Conservation (phyloP, 176 grass and related monocot genomes). For the Typha latifolia region DNA sequence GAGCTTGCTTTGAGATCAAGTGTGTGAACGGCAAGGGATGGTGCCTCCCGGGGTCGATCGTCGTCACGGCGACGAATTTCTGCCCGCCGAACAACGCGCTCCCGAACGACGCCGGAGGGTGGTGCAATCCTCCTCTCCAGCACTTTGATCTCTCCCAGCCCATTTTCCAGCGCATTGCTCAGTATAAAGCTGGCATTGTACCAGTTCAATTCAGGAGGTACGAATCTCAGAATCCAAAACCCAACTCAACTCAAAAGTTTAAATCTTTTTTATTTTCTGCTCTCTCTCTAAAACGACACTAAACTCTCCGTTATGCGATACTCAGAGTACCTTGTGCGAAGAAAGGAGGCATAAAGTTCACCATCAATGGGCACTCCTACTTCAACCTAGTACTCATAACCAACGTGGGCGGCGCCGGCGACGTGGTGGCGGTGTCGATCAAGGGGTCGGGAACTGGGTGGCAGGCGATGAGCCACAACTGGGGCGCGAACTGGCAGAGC, state of each 20-base stretch:
- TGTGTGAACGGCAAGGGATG: background rate
- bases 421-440: constrained; percentile 17
- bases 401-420: constrained; percentile 22
- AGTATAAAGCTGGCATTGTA: constrained; percentile 18
- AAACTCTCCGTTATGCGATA: background rate
- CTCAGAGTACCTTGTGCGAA: constrained; percentile 8
- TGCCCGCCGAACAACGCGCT: constrained; percentile 16
- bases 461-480: constrained; percentile 26
- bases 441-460: constrained; percentile 16
- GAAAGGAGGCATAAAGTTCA: constrained; percentile 9
- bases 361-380: constrained; percentile 21
- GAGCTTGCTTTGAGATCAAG: constrained; percentile 17
- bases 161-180: constrained; percentile 10
- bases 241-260: no score
- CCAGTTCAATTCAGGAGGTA: constrained; percentile 12
- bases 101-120: constrained; percentile 2
- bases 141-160: constrained; percentile 19
- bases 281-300: background rate
- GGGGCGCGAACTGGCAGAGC: constrained; percentile 29
- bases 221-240: background rate
- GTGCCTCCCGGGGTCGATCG: constrained; percentile 11
- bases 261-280: no score
- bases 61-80: constrained; percentile 13
- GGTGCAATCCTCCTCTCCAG: constrained; percentile 14
- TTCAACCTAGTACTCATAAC: constrained; percentile 25